Evolutionary conservation across 23 red algal species (phyloP), one percentile per base, ranked within the genome.

Genomic region (Gracilaria gracilis): DNA sequence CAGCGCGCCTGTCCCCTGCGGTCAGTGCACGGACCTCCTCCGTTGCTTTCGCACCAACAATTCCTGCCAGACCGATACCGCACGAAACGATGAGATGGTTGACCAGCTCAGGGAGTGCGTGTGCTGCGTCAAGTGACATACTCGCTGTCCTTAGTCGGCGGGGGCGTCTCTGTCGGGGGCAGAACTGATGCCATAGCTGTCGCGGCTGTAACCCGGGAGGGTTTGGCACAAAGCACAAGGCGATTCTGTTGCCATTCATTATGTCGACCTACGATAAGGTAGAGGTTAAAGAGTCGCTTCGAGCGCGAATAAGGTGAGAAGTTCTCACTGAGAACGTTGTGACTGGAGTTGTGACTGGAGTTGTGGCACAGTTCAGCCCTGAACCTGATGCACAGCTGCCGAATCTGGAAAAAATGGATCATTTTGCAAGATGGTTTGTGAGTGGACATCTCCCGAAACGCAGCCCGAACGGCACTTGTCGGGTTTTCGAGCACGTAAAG

Each of bases 21-120:
- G 87, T 80, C 6, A 90, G 87, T 15, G 87, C 87, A 20, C 87
- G 87, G 1, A 75, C 87, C 48, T 80, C 55, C n/a, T 90, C 87
- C 35, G 87, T 90, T 16, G 87, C 87, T 42, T 90, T 90, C 23
- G 87, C 73, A 58, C 87, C 87, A n/a, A 75, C 73, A 61, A 90
- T 90, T 1, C 87, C 87, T 24, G 87, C 87, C 6, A 90, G 57
- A 5, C 87, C 87, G 0, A 90, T 81, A 21, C 87, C 87, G 32
- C 87, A 90, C 20, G 87, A 90, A 29, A 90, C 64, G 34, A 90
- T 39, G 16, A 90, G 87, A 28, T 90, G 87, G 61, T 90, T 90
- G 14, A 90, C 37, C 21, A 90, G 61, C 42, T 90, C 46, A 35
- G 87, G 87, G 11, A 90, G 55, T 50, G 74, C 38, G 75, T 90